Evolutionary conservation across 177 flowering plant genomes (phyloP), one percentile per base, ranked within the genome.

Genomic region (Vitis hybrid): DNA sequence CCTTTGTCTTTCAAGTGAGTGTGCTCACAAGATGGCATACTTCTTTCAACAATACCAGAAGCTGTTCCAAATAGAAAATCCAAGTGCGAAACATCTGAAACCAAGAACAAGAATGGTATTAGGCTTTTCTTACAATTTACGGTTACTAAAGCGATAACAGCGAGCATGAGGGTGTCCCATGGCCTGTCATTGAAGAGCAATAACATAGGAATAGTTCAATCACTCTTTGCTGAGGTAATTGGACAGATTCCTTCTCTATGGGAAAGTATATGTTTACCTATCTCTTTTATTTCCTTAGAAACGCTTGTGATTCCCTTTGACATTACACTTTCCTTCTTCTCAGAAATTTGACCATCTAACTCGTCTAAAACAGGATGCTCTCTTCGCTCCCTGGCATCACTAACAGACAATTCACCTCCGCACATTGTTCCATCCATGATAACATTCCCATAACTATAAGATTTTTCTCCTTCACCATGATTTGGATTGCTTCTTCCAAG

Each of bases 21-120:
- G 29, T 57, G 10, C 67, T 18, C 53, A 63, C 65, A 63, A 48
- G 53, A n/a, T 2, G 11, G 53, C 13, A 13, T 0, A 45, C 49
- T 22, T 64, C 45, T 50, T 16, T 45, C 50, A 56, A 57, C 26
- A 54, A 45, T 39, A 13, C 22, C 50, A 16, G 62, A 31, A 45
- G 61, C 70, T 67, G 70, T 49, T 56, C 45, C 52, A 48, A 67
- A 31, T 16, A 67, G 10, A 12, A 15, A 26, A 56, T 34, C n/a
- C 14, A 55, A 39, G 53, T 57, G 9, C 22, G 48, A 56, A 6
- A 29, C 13, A 54, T 10, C 69, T 29, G 3, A 48, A 39, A 39
- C 45, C 45, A 39, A 39, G 45, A 39, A 39, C 45, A 8, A 26
- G n/a, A 60, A 12, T 26, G 10, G 60, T 10, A 59, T 6, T 6